These are phyloP conservation scores for Coprinopsis cinerea DNA, from an alignment of 768 basidiomycete genomes.

Conservation along the genomic window DNA sequence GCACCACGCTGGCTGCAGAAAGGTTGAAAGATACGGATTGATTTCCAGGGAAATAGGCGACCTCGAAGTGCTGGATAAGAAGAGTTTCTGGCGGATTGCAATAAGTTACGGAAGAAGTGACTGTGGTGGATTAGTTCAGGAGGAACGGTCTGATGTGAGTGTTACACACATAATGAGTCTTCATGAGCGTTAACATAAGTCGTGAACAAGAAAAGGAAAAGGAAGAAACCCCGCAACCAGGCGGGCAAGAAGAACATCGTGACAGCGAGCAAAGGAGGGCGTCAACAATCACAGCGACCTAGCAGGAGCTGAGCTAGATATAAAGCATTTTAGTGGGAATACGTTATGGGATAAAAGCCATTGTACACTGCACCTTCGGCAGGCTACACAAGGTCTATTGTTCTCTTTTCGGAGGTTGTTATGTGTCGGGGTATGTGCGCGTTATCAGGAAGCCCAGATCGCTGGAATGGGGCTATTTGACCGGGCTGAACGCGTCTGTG, in stretches of 20 bases:
- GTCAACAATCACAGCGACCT: background rate
- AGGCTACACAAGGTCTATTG: conserved; percentile 8
- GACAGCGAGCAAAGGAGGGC: conserved; percentile 22
- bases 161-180: conserved; percentile 54
- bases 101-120: conserved; percentile 85
- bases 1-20: conserved; percentile 78
- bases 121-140: conserved; percentile 30
- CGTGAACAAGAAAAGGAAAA: conserved; percentile 32
- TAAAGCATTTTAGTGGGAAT: background rate
- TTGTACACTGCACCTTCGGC: conserved; percentile 9
- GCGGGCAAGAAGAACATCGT: conserved; percentile 66
- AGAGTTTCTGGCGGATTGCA: conserved; percentile 76
- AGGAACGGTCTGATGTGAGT: conserved; percentile 3
- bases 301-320: background rate
- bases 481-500: too few relatives aligned
- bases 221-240: conserved; percentile 60
- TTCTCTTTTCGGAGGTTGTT: conserved; percentile 7
- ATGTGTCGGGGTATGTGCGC: background rate
- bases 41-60: conserved; percentile 65
- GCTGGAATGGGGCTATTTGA: background rate
- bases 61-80: conserved; percentile 72
- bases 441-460: background rate
- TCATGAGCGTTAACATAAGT: conserved; percentile 42
- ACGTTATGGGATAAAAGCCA: background rate
- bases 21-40: conserved; percentile 79